Evolutionary conservation across 2,329 filamentous ascomycete genomes (phyloP).

Genomic region (Alternaria tenuissima): DNA sequence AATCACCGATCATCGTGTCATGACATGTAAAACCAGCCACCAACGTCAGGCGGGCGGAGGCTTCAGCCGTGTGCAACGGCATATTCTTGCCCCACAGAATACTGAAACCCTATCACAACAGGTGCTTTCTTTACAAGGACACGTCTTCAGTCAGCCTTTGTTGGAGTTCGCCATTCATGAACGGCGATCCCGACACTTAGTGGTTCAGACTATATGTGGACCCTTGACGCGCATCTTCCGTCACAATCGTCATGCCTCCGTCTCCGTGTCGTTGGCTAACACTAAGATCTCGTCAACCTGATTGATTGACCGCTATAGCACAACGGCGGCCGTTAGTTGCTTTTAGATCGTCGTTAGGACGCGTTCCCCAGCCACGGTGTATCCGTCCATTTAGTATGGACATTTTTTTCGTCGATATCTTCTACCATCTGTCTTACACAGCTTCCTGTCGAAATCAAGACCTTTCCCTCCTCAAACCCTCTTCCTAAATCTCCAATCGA

Average conservation of each 20-base stretch:
- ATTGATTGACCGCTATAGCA: neutral
- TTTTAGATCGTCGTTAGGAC: neutral
- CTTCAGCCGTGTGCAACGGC: neutral
- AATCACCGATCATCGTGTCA: conserved; percentile 1
- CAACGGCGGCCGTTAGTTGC: conserved; percentile 1
- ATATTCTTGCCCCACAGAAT: neutral
- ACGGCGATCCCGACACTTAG: neutral
- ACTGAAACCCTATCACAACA: neutral
- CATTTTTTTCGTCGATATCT: neutral
- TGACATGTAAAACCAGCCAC: conserved; percentile 5
- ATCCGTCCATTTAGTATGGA: neutral
- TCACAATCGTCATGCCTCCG: conserved; percentile 13
- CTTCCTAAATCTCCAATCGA: neutral
- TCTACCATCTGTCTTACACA: neutral
- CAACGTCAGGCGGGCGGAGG: neutral
- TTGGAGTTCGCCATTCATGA: neutral
- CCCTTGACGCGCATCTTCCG: conserved; percentile 11
- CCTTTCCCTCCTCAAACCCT: neutral
- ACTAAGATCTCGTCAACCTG: neutral
- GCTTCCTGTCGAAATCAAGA: neutral
- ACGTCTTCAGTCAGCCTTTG: neutral
- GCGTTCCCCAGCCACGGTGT: neutral
- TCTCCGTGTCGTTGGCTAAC: neutral
- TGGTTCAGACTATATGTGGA: conserved; percentile 8
- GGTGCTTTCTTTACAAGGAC: neutral